These are phyloP conservation scores for Vitis hybrid DNA, from an alignment of 177 flowering plant genomes.

Conservation along the genomic window DNA sequence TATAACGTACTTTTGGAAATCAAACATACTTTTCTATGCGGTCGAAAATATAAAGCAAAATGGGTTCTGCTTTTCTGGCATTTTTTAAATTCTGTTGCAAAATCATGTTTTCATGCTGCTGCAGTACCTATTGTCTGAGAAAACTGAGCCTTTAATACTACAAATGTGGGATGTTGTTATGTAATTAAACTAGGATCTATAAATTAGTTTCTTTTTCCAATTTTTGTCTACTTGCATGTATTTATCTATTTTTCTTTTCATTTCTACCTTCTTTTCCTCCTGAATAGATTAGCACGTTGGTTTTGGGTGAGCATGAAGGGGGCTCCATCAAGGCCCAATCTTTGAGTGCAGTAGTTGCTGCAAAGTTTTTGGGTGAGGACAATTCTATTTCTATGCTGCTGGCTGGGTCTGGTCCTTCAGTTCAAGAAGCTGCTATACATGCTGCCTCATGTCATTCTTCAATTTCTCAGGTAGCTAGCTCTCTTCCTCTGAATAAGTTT, in stretches of 20 bases:
- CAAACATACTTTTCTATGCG: too few relatives aligned
- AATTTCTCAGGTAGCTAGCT: conserved; percentile 61
- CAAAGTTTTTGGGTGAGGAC: conserved; percentile 51
- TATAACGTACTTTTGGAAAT: too few relatives aligned
- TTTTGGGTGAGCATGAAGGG: conserved; percentile 83
- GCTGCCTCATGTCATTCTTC: conserved; percentile 79
- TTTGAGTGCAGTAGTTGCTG: conserved; percentile 81
- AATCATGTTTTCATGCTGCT: too few relatives aligned
- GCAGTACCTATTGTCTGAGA: too few relatives aligned
- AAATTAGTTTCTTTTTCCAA: too few relatives aligned
- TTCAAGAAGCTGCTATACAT: conserved; percentile 73
- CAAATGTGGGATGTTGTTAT: too few relatives aligned
- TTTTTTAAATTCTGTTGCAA: too few relatives aligned
- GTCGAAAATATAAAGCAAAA: too few relatives aligned
- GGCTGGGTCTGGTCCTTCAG: conserved; percentile 87
- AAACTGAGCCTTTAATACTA: too few relatives aligned
- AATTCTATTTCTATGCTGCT: conserved; percentile 69
- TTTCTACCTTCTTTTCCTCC: neutral
- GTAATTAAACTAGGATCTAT: too few relatives aligned
- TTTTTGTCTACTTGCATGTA: neutral
- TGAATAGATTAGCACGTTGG: conserved; percentile 69
- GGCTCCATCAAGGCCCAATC: conserved; percentile 62
- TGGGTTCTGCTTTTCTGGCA: too few relatives aligned
- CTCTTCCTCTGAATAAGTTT: neutral
- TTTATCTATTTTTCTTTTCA: neutral